These are phyloP conservation scores for Yarrowia alimentaria DNA, from an alignment of 805 yeast species.

Conservation along the genomic window DNA sequence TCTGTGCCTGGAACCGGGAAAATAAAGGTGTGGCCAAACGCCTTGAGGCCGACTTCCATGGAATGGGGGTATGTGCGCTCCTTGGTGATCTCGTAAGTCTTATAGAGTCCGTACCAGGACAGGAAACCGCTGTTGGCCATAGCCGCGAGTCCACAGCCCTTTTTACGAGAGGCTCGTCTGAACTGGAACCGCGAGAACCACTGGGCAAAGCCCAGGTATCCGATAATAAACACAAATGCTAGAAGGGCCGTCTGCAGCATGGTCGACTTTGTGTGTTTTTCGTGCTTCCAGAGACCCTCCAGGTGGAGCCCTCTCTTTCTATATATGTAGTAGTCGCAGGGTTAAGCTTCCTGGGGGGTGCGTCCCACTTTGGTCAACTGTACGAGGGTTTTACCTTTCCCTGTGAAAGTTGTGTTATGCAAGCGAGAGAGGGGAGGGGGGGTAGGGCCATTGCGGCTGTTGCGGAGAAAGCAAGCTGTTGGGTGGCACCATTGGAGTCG, in stretches of 20 bases:
- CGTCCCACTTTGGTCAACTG: no score
- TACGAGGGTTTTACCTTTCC: no score
- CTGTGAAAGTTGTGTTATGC: no score
- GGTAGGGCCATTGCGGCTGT: no score
- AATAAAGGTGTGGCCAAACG: slow-evolving; percentile 19
- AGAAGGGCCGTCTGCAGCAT: background rate
- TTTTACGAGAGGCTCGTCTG: background rate
- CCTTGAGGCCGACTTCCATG: background rate
- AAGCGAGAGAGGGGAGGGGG: no score
- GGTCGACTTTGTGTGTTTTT: background rate
- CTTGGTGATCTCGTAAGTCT: slow-evolving; percentile 6
- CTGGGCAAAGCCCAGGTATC: slow-evolving; percentile 15
- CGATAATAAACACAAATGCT: background rate
- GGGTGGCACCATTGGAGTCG: no score
- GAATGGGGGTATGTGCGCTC: slow-evolving; percentile 7
- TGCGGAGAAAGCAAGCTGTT: no score
- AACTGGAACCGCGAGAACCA: slow-evolving; percentile 11
- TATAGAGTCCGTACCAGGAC: slow-evolving; percentile 19
- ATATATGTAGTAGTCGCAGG: background rate
- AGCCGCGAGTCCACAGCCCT: slow-evolving; percentile 10
- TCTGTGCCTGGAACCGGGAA: slow-evolving; percentile 15
- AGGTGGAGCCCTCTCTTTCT: background rate
- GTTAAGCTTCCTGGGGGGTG: background rate
- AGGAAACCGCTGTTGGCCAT: slow-evolving; percentile 7
- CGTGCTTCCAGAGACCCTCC: background rate